phyloP scores from a whole-genome alignment of 1,139 yeast species.

The Pichia sp. region DNA sequence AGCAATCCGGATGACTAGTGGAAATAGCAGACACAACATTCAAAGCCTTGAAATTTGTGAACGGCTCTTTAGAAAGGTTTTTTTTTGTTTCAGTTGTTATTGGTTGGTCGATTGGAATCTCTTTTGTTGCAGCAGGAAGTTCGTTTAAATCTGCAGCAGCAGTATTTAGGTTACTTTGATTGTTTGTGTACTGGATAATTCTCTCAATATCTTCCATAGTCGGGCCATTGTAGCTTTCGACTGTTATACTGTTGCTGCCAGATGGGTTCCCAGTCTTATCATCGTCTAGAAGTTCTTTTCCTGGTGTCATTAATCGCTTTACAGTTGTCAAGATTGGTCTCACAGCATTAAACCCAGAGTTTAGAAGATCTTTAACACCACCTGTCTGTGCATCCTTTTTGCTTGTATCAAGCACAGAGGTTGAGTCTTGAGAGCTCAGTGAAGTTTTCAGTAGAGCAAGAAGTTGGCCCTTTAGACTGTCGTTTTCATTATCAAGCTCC shows the following conservation, averaged over 20 bases:
- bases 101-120: not conserved
- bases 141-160: not conserved
- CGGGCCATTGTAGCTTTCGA: not conserved
- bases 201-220: conserved; percentile 4
- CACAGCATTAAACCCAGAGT: not conserved
- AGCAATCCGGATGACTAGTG: conserved; percentile 3
- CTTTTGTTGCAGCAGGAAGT: not conserved
- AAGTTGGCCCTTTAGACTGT: not conserved
- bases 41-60: conserved; percentile 1
- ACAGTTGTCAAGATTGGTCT: conserved; percentile 1
- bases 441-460: not conserved
- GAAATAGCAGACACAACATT: conserved; percentile 11
- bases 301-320: conserved; percentile 6
- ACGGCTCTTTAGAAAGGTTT: not conserved
- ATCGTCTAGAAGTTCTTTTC: not conserved
- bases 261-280: not conserved
- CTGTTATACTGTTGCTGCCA: not conserved
- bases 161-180: not conserved
- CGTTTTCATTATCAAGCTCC: not conserved
- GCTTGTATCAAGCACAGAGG: not conserved
- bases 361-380: not conserved
- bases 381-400: not conserved
- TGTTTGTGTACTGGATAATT: conserved; percentile 2
- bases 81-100: not conserved
- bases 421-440: not conserved